Conservation (phyloP, 139 green algal genomes). For the Chlorella ohadii region DNA sequence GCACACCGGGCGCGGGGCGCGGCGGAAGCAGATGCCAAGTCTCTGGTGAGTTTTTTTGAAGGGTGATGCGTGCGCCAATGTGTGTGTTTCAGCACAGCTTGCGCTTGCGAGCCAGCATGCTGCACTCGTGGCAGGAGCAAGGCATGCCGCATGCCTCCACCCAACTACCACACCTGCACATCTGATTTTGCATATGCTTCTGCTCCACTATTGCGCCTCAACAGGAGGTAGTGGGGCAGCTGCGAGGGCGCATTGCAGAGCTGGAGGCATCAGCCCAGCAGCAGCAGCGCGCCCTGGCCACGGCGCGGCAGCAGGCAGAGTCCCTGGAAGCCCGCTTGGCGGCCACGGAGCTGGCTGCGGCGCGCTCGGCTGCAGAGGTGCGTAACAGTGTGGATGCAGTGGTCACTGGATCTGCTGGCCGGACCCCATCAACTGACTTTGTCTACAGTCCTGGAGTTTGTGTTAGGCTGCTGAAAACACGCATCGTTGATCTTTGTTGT, state of each 20-base stretch:
- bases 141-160: too few relatives aligned
- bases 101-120: too few relatives aligned
- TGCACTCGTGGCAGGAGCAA: too few relatives aligned
- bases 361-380: slow-evolving; percentile 26
- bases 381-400: background rate
- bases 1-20: slow-evolving; percentile 9
- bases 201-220: too few relatives aligned
- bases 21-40: background rate
- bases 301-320: background rate
- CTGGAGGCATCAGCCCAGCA: slow-evolving; percentile 13
- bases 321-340: slow-evolving; percentile 16
- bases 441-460: too few relatives aligned
- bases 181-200: too few relatives aligned
- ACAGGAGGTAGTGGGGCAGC: slow-evolving; percentile 9
- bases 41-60: background rate
- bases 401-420: too few relatives aligned
- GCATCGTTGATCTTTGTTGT: too few relatives aligned
- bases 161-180: background rate
- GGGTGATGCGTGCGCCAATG: too few relatives aligned
- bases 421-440: too few relatives aligned
- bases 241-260: slow-evolving; percentile 8
- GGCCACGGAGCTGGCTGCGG: slow-evolving; percentile 9
- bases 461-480: too few relatives aligned
- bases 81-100: too few relatives aligned
- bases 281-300: slow-evolving; percentile 11